phyloP scores from a whole-genome alignment of 23 red algal species.

The Gracilaria caudata region DNA sequence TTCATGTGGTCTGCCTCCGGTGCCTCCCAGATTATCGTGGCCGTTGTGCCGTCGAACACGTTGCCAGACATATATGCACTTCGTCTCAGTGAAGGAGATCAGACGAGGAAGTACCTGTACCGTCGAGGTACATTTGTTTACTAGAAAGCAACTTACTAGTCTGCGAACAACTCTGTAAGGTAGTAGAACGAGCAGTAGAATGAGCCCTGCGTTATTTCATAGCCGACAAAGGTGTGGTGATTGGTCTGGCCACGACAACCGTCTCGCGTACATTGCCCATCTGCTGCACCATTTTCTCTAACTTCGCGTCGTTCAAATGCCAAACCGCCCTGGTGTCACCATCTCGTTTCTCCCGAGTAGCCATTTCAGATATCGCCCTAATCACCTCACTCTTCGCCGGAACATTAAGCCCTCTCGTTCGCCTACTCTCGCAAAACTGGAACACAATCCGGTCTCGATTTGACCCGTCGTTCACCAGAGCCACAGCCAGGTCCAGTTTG shows the following conservation, averaged over 20 bases:
- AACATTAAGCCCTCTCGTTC: conserved; percentile 26
- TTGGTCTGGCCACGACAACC: background rate
- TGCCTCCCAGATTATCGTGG: too few species aligned
- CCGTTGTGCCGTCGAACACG: too few species aligned
- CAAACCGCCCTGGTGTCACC: conserved; percentile 53
- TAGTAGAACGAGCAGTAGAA: background rate
- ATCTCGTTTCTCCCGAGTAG: conserved; percentile 52
- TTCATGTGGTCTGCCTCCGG: too few species aligned
- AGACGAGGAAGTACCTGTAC: too few species aligned
- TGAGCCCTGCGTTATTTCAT: background rate
- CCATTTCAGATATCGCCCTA: conserved; percentile 46
- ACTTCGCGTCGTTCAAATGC: conserved; percentile 35
- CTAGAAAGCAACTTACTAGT: background rate
- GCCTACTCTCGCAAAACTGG: conserved; percentile 42
- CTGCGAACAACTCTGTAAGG: too few species aligned
- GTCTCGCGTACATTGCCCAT: background rate
- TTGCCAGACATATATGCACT: too few species aligned
- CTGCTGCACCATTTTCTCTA: conserved; percentile 34
- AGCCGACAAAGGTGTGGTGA: background rate
- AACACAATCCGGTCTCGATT: conserved; percentile 55
- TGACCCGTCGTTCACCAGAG: conserved; percentile 29
- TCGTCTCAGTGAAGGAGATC: too few species aligned
- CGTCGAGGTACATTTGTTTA: background rate
- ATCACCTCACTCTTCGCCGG: conserved; percentile 65
- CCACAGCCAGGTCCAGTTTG: conserved; percentile 49